Evolutionary conservation across 2,329 filamentous ascomycete genomes (phyloP).

Genomic region (Phyllosticta citriasiana): DNA sequence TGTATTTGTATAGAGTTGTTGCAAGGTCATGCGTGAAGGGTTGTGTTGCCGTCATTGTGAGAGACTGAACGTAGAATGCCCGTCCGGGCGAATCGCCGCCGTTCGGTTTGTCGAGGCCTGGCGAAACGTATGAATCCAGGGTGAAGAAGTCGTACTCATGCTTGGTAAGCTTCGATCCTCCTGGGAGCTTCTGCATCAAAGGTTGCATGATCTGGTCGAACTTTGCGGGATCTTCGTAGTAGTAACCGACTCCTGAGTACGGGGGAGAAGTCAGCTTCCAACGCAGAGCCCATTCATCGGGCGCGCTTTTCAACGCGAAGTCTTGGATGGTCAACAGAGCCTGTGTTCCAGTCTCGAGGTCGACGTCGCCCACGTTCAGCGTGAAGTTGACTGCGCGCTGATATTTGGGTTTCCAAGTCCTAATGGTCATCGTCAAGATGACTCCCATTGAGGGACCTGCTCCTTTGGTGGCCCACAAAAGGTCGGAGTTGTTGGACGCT

Average conservation of each 20-base stretch:
- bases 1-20: slow-evolving; percentile 11
- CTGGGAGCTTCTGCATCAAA: slow-evolving; percentile 12
- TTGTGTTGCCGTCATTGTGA: slow-evolving; percentile 12
- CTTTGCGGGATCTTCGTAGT: slow-evolving; percentile 14
- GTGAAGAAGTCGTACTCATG: slow-evolving; percentile 14
- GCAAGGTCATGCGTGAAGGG: slow-evolving; percentile 13
- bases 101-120: slow-evolving; percentile 10
- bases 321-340: slow-evolving; percentile 14
- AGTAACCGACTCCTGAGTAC: slow-evolving; percentile 14
- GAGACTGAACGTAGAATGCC: slow-evolving; percentile 14
- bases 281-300: slow-evolving; percentile 15
- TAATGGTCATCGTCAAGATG: slow-evolving; percentile 13
- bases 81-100: slow-evolving; percentile 13
- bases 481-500: not conserved
- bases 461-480: slow-evolving; percentile 11
- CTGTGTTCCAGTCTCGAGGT: slow-evolving; percentile 12
- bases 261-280: slow-evolving; percentile 13
- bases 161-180: slow-evolving; percentile 12
- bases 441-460: slow-evolving; percentile 15
- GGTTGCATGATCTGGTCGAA: slow-evolving; percentile 13
- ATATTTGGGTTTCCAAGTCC: slow-evolving; percentile 14
- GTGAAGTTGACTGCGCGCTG: slow-evolving; percentile 14
- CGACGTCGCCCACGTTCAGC: slow-evolving; percentile 12
- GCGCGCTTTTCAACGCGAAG: slow-evolving; percentile 13
- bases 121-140: slow-evolving; percentile 10